Conservation (phyloP, 2,329 filamentous ascomycete genomes). For the Penicillium paneum region DNA sequence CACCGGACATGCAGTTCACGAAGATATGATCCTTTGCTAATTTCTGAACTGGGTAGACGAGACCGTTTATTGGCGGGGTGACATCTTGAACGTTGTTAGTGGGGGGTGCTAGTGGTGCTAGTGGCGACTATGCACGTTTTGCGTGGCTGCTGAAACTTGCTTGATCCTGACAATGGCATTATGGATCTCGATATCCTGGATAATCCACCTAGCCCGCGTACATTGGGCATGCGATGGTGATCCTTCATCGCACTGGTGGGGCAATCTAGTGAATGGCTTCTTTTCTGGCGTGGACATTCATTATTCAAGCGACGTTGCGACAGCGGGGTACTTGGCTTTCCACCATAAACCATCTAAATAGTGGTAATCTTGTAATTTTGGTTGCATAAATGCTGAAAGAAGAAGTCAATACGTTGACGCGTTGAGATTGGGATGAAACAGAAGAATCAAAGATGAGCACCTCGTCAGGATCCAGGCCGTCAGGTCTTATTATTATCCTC, state of each 20-base stretch:
- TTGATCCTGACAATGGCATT: slow-evolving; percentile 3
- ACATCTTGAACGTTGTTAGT: neutral
- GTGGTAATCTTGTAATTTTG: neutral
- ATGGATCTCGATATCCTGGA: slow-evolving; percentile 12
- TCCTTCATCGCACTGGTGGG: slow-evolving; percentile 11
- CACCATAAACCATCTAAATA: slow-evolving; percentile 11
- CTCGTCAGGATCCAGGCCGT: neutral
- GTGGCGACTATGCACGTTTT: neutral
- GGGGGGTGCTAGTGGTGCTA: neutral
- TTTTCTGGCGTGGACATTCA: neutral
- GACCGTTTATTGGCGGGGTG: neutral
- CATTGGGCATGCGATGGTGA: slow-evolving; percentile 10
- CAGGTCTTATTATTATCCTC: neutral
- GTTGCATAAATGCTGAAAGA: neutral
- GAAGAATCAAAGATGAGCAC: neutral
- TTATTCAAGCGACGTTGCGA: slow-evolving; percentile 12
- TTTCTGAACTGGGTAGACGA: slow-evolving; percentile 4
- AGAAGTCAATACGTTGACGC: neutral
- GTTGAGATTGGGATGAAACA: neutral
- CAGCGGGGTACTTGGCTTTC: slow-evolving; percentile 13
- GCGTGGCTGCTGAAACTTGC: neutral
- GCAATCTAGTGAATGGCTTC: neutral
- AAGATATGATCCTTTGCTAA: slow-evolving; percentile 6
- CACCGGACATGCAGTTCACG: slow-evolving; percentile 8
- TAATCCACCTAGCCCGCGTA: slow-evolving; percentile 8